Evolutionary conservation across 2,329 filamentous ascomycete genomes (phyloP), one percentile per base, ranked within the genome.

Genomic region (Alternaria postmessia): DNA sequence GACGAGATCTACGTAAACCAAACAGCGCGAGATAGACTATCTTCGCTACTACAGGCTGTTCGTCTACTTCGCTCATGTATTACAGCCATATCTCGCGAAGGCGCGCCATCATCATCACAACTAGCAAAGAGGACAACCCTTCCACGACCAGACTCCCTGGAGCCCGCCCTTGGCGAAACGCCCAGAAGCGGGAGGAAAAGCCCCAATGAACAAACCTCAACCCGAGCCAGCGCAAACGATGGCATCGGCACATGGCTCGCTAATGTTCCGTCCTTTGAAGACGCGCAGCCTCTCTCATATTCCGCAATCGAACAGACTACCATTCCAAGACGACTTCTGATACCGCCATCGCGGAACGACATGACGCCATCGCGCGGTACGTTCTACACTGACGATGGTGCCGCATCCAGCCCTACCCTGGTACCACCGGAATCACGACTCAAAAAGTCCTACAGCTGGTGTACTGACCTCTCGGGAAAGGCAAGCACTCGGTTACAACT

Each of bases 211-310:
- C 54, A 65, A 20, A 43, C 42, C 32, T 51, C 63, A 24, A 41
- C 57, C 18, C 48, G 52, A 22, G 57, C 66, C 2, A 46, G 59
- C n/a, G 54, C 59, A 12, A 61, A 57, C 24, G 66, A 66, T 42
- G 67, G 69, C 7, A 74, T 75, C 18, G 71, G 71, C 2, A 71
- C 67, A 12, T 75, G 73, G 73, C 69, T 75, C 24, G 71, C 71
- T 11, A 67, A 71, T 42, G 68, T 75, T 11, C 67, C 71, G 7
- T 66, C 58, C n/a, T 69, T 64, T 42, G 63, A 66, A 49, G 64
- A 71, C 20, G 63, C 58, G 6, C 60, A 63, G 18, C 57, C 69
- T 9, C 39, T 70, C 1, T 66, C 63, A 5, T 67, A 68, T 44
- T 68, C 67, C 2, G 62, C 51, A 20, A 53, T 56, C n/a, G 48